Base-by-base conservation (phyloP, 2,329 filamentous ascomycete species). In the Trichoderma brevicompactum region DNA sequence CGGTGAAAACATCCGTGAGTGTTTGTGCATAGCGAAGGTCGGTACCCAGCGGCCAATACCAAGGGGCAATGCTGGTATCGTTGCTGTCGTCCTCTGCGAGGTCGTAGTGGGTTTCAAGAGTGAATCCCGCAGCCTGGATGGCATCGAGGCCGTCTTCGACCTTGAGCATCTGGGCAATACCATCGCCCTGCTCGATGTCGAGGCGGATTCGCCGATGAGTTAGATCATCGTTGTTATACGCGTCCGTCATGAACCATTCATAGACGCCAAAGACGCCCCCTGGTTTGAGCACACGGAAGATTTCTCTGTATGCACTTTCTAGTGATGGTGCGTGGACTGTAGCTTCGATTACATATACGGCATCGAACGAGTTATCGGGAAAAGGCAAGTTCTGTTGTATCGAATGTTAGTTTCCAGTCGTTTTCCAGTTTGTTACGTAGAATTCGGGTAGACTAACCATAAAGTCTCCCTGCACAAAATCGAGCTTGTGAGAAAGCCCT, bases 201-300 rank as follows among this genome's bases (percentile, higher is more conserved):
- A 97, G 88, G 69, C 95, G 92, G 75, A 98, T 95, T 76, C 92
- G 87, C 70, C 93, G 91, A 82, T 98, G 95, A 73, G 88, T 84
- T 1, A 92, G 79, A 83, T 97, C 93, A 67, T 90, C 84, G 76
- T 96, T 94, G 81, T 98, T 91, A 80, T 97, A 99, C 28, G 89
- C 82, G 69, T 97, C 94, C 7, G 94, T 98, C 95, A 99, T 98
- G 75, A 98, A 84, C 95, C 95, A 98, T 80, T 99, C 95, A 81
- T 98, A 99, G 60, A 98, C 94, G 75, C 94, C 95, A 73, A 98
- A 99, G 59, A 92, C 84, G 77, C 95, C 94, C 67, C 95, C 95
- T 19, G 95, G 95, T 85, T 98, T 99, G 69, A 99, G 85, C 23
- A 97, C 94, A 54, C 92, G 91, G 86, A 90, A 94, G 74, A 98